These are phyloP conservation scores for Dactylis glomerata DNA, from an alignment of 176 grass and related monocot species.

Conservation along the genomic window DNA sequence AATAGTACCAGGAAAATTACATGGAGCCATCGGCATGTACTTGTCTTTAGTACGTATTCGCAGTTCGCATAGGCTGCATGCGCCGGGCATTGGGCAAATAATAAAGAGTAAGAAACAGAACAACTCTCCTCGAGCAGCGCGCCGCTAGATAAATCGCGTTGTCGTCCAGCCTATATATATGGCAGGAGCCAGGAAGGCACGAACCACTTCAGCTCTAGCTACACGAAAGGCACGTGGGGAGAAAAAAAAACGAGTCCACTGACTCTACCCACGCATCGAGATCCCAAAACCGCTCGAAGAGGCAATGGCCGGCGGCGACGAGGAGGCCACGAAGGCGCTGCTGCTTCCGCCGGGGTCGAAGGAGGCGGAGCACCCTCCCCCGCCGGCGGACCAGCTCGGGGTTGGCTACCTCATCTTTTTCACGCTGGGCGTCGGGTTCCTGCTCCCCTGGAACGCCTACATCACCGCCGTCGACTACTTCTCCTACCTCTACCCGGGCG, in stretches of 20 bases:
- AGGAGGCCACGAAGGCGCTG: constrained; percentile 26
- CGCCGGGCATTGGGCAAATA: no score
- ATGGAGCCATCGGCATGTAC: no score
- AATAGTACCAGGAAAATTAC: no score
- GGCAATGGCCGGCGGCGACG: constrained; percentile 44
- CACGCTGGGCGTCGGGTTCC: constrained; percentile 76
- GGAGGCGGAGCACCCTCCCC: not conserved
- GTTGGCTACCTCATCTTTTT: constrained; percentile 78
- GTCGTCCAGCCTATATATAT: no score
- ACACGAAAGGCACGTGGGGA: not conserved
- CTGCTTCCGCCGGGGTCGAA: constrained; percentile 17
- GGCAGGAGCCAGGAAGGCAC: no score
- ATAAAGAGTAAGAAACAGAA: no score
- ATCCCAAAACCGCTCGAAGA: not conserved
- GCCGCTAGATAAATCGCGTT: no score
- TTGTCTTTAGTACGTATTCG: no score
- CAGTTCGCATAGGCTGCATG: no score
- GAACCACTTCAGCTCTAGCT: not conserved
- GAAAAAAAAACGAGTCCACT: not conserved
- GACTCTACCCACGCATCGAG: not conserved
- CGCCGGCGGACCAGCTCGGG: constrained; percentile 50
- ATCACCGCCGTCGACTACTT: constrained; percentile 99
- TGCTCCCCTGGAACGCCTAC: constrained; percentile 96
- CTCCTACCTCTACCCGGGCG: constrained; percentile 79
- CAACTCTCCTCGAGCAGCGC: no score